These are phyloP conservation scores for Pelargonium nanum DNA, from an alignment of 345 rosid species.

Conservation along the genomic window DNA sequence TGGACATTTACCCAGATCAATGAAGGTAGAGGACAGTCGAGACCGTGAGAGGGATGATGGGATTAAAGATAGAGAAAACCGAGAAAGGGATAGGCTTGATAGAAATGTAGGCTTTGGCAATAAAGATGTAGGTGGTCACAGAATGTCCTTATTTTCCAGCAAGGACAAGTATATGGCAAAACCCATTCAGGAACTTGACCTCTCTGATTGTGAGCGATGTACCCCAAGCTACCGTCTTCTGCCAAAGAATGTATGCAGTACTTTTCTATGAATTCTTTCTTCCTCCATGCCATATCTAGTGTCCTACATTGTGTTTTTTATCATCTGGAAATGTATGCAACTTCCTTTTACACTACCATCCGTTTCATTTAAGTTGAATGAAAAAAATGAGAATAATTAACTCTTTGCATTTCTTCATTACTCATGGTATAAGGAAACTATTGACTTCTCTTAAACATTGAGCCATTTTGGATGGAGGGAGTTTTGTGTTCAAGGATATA, in stretches of 20 bases:
- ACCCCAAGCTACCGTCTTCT: constrained; percentile 96
- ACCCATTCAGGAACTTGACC: constrained; percentile 88
- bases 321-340: constrained; percentile 10
- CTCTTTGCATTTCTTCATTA: neutral
- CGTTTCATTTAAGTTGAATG: too few species aligned
- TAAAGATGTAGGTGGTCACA: constrained; percentile 48
- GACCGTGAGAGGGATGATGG: constrained; percentile 57
- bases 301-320: constrained; percentile 2
- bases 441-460: neutral
- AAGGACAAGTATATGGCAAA: constrained; percentile 71
- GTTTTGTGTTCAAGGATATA: neutral
- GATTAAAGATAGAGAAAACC: constrained; percentile 53
- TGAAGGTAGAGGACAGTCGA: constrained; percentile 59
- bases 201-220: constrained; percentile 89
- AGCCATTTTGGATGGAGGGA: neutral
- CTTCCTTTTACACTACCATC: neutral
- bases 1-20: constrained; percentile 53
- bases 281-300: neutral
- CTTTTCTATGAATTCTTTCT: neutral
- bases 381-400: too few species aligned
- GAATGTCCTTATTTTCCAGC: constrained; percentile 45
- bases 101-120: constrained; percentile 35
- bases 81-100: constrained; percentile 72
- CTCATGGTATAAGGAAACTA: neutral
- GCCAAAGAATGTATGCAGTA: constrained; percentile 53